Evolutionary conservation across 306 rosid species (phyloP).

Genomic region (Pyrus pyrifolia): DNA sequence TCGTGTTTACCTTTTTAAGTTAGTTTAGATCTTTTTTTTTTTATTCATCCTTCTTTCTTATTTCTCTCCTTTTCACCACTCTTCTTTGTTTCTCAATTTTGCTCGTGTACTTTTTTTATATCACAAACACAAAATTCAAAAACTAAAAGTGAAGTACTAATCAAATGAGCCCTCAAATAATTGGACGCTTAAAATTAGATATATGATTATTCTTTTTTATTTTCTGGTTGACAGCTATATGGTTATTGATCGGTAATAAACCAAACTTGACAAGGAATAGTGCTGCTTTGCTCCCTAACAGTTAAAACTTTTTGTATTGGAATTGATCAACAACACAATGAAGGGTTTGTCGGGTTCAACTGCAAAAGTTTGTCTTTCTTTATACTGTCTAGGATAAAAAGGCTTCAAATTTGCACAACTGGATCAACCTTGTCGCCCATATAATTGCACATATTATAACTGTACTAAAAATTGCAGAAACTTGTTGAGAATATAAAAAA

Average conservation of each 20-base stretch:
- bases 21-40: not conserved
- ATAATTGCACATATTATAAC: not conserved
- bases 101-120: too few species aligned
- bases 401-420: not conserved
- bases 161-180: too few species aligned
- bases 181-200: not conserved
- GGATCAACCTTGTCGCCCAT: not conserved
- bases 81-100: not conserved
- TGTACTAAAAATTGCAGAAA: not conserved
- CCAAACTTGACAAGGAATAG: not conserved
- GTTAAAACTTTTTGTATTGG: not conserved
- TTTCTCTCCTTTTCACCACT: not conserved
- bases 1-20: not conserved
- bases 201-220: not conserved
- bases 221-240: too few species aligned
- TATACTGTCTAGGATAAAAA: not conserved
- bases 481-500: not conserved
- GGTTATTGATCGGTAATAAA: too few species aligned
- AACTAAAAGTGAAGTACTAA: too few species aligned
- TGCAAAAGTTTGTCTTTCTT: not conserved
- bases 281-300: too few species aligned
- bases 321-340: not conserved
- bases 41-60: too few species aligned
- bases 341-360: not conserved
- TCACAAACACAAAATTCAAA: too few species aligned